Conservation (phyloP, 225 moss, liverwort and hornwort species). For the Lunularia cruciata region DNA sequence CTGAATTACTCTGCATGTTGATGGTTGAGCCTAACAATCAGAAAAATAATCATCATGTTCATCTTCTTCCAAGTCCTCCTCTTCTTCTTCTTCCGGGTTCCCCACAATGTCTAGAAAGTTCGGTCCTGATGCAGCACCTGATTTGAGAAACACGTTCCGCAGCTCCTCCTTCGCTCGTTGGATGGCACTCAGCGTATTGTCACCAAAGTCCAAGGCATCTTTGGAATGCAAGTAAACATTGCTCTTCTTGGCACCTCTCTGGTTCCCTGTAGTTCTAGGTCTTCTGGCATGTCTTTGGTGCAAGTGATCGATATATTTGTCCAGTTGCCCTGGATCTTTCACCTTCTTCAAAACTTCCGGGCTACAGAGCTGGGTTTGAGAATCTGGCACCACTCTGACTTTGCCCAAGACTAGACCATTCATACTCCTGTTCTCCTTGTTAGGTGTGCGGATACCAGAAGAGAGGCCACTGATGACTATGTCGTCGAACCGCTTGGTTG, state of each 20-base stretch:
- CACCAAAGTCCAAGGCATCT: slow-evolving; percentile 26
- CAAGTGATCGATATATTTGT: slow-evolving; percentile 45
- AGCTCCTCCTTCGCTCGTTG: slow-evolving; percentile 47
- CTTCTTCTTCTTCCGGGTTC: neutral
- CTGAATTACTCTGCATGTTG: neutral
- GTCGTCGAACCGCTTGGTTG: slow-evolving; percentile 2
- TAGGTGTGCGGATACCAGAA: neutral
- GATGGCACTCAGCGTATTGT: slow-evolving; percentile 26
- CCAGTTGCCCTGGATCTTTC: slow-evolving; percentile 36
- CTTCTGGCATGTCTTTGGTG: slow-evolving; percentile 33
- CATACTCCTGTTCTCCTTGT: slow-evolving; percentile 34
- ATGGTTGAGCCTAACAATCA: neutral
- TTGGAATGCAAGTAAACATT: slow-evolving; percentile 11
- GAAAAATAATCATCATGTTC: slow-evolving; percentile 7
- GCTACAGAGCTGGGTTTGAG: slow-evolving; percentile 11
- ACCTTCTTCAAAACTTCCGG: slow-evolving; percentile 43
- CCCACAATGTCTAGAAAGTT: slow-evolving; percentile 16
- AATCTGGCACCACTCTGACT: neutral
- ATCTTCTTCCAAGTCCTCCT: slow-evolving; percentile 11
- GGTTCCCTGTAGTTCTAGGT: slow-evolving; percentile 1
- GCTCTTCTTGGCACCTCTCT: slow-evolving; percentile 17
- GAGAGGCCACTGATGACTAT: slow-evolving; percentile 13
- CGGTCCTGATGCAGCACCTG: slow-evolving; percentile 13
- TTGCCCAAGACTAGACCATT: neutral
- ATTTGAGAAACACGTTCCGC: slow-evolving; percentile 38